Base-by-base conservation (phyloP, 306 rosid genomes). In the Vigna trinervia region DNA sequence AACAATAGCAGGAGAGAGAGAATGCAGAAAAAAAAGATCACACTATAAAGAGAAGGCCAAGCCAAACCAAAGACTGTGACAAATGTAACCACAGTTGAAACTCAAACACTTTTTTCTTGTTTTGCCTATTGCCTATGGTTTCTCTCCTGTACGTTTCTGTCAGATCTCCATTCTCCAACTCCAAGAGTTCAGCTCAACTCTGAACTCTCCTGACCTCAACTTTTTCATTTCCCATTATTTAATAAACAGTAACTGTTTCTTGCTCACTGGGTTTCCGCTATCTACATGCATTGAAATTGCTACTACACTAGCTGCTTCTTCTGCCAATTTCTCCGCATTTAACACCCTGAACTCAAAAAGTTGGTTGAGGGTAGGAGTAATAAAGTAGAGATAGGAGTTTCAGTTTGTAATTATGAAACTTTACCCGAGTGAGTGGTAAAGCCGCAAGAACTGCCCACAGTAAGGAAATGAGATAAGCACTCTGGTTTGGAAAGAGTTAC, bases 151-250 rank as follows among this genome's bases (percentile, higher is more conserved):
- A 50, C 74, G 56, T 82, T 80, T 72, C 7, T 82, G 82, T 83
- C 78, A 78, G 86, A 81, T 76, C 77, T 69, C 59, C 41, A 68
- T 75, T 68, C 50, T 75, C 78, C 1, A 69, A 50, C 8, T 19
- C 73, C 81, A 69, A 39, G 32, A 69, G 46, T 56, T 48, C 14
- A 22, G 20, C 64, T 62, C 76, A 38, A 46, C 39, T 15, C 63
- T 45, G 59, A 38, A 46, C 39, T 15, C 63, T 45, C 66, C 70
- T 8, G 19, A 53, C 28, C 28, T 2, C 59, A n/a, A 11, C 22
- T 52, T 52, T 52, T 52, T 17, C 9, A 19, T 2, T 52, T 54
- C 61, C 61, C 32, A 19, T 20, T 3, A 54, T 8, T 22, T 19
- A 48, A 80, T 47, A 60, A 13, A 41, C 23, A 51, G 41, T 38